phyloP scores from a whole-genome alignment of 192 early-diverging fungal genomes.

The Pecoramyces ruminantium region DNA sequence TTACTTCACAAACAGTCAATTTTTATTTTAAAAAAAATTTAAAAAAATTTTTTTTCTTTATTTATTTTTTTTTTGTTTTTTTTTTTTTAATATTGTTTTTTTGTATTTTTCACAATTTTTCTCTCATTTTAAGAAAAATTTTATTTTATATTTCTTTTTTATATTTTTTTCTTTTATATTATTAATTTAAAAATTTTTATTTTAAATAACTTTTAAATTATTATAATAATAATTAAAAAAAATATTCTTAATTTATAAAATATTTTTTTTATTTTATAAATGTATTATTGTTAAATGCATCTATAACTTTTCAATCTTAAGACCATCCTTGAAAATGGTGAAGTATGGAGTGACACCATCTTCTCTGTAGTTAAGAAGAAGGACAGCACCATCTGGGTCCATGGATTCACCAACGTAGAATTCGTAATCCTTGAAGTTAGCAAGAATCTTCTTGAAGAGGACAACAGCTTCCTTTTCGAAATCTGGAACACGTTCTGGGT shows the following conservation, averaged over 20 bases:
- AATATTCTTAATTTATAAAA: neutral
- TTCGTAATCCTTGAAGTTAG: conserved; percentile 73
- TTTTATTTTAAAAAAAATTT: too few relatives aligned
- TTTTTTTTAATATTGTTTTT: too few relatives aligned
- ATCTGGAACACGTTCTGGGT: conserved; percentile 33
- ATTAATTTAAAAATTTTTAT: neutral
- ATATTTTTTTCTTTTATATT: neutral
- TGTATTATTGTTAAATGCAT: neutral
- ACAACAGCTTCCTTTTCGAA: conserved; percentile 45
- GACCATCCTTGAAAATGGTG: conserved; percentile 77
- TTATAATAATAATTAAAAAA: neutral
- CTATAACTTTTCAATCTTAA: conserved; percentile 56
- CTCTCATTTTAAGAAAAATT: too few relatives aligned
- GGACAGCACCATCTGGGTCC: conserved; percentile 74
- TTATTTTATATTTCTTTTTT: neutral
- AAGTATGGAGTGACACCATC: conserved; percentile 84
- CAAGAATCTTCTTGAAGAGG: conserved; percentile 64
- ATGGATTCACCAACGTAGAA: conserved; percentile 78
- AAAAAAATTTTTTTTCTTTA: too few relatives aligned
- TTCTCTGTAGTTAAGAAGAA: conserved; percentile 86
- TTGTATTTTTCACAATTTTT: too few relatives aligned
- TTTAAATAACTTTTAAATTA: neutral
- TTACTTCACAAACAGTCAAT: too few relatives aligned
- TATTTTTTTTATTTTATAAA: neutral
- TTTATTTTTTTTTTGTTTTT: too few relatives aligned